phyloP scores from a whole-genome alignment of 441 rosid genomes.

The Biscutella laevigata region DNA sequence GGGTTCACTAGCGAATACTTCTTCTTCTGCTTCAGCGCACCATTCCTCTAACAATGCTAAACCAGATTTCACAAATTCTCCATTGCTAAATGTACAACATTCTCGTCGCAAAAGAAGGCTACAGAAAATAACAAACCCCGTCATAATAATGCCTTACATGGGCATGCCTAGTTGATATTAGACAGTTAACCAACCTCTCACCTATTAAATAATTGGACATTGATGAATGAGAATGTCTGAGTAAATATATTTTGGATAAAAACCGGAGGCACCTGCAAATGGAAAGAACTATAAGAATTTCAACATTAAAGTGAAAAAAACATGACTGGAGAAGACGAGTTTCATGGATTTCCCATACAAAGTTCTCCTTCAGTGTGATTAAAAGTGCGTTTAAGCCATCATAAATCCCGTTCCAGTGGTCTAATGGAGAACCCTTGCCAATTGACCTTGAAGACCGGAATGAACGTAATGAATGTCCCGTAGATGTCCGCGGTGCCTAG shows the following conservation, averaged over 20 bases:
- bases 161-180: slow-evolving; percentile 13
- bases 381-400: slow-evolving; percentile 61
- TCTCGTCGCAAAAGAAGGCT: slow-evolving; percentile 96
- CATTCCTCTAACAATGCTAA: slow-evolving; percentile 90
- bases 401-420: slow-evolving; percentile 71
- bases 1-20: slow-evolving; percentile 32
- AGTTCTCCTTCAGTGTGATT: slow-evolving; percentile 63
- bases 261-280: slow-evolving; percentile 68
- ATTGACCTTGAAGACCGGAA: slow-evolving; percentile 25
- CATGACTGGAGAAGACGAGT: slow-evolving; percentile 11
- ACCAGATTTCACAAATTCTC: slow-evolving; percentile 93
- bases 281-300: slow-evolving; percentile 6
- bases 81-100: slow-evolving; percentile 98
- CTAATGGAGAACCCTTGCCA: slow-evolving; percentile 60
- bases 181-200: slow-evolving; percentile 15
- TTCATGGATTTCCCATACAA: slow-evolving; percentile 41
- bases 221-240: slow-evolving; percentile 80
- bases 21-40: slow-evolving; percentile 76
- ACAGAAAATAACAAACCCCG: slow-evolving; percentile 22
- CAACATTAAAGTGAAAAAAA: slow-evolving; percentile 13
- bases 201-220: slow-evolving; percentile 81
- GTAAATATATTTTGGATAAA: slow-evolving; percentile 71
- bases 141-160: slow-evolving; percentile 5
- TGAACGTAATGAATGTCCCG: slow-evolving; percentile 19
- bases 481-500: slow-evolving; percentile 83